Evolutionary conservation across 495 filamentous ascomycete genomes (phyloP), one percentile per base, ranked within the genome.

Genomic region (Tuber indicum): DNA sequence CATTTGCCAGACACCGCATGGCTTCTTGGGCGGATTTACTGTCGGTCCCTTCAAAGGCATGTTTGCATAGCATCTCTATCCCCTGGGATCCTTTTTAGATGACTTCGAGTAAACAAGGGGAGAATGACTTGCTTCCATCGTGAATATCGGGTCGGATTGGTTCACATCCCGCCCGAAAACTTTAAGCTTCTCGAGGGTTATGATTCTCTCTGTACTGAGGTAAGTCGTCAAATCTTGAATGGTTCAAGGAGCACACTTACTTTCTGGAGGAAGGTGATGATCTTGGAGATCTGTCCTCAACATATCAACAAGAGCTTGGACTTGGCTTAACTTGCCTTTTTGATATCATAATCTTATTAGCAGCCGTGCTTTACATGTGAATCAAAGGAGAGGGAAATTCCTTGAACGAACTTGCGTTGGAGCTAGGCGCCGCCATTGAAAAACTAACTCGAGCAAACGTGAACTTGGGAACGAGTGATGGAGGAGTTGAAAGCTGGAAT

Each of bases 1-100:
- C 89, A 85, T 99, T 99, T 75, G 94, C 96, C 42, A 98, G 86
- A 79, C 93, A 93, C 75, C 94, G 89, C 45, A 98, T 85, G 5
- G 94, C 96, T 81, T 94, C 90, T 73, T 89, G 90, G 10, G 92
- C 92, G 3, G 91, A 89, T 7, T 88, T 87, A 45, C 83, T 82
- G 44, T 88, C 88, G 0, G 86, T 75, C 10, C 84, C 82, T 41
- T 89, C 86, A 75, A 98, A 91, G 26, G 90, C 93, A 86, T 96
- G 90, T 62, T 86, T 88, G 52, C 89, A 86, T 52, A 99, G 86
- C 8, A 87, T 90, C 69, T 90, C 85, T 58, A 99, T 91, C 9
- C 93, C 94, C 92, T 97, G 77, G n/a, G 32, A 66, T 17, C 42
- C 46, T 23, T 71, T 66, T 66, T 45, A 2, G 32, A 41, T n/a